Evolutionary conservation across 2,329 filamentous ascomycete genomes (phyloP), one percentile per base, ranked within the genome.

Genomic region (Talaromyces sp.): DNA sequence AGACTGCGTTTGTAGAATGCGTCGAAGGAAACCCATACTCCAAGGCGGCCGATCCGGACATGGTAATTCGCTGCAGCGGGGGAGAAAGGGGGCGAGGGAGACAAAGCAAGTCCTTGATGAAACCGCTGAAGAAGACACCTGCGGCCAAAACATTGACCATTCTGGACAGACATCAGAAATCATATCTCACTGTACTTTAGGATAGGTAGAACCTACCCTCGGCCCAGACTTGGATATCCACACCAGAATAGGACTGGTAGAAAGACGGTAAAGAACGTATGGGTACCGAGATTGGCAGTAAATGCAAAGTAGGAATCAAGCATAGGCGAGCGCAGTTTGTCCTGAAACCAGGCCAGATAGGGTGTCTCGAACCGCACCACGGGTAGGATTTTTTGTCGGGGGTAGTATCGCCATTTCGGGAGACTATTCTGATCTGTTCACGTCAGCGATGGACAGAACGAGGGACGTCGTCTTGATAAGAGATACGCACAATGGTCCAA

Each of bases 1-100:
- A 97, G 6, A 98, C 90, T 1, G 95, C 95, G 75, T 99, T 99
- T 56, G 95, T 95, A 14, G 93, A 96, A 75, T 99, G 95, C 0
- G 95, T 98, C 8, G 93, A 97, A 0, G 95, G 95, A 69, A 98
- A 98, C 21, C 95, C 95, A 73, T 99, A 99, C 73, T 99, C 95
- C 61, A 99, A 84, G 9, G 93, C 92, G 3, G 91, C 93, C 5
- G 92, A 96, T 3, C 93, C 93, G 58, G 93, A 98, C 93, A 97
- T 97, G 68, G 93, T 97, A 74, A 99, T 98, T 60, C 95, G 87
- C 64, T 96, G 88, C 16, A 99, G 83, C 1, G 95, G 95, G 21
- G 95, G 95, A 3, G 93, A 97, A 23, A 98, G 81, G 1, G 95
- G 95, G 31, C 95, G 87, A 14, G 95, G 95, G 18, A 99, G 84